A percentile compares a stretch with the other conserved stretches of the same genome.
phyloP scores from a whole-genome alignment of 345 rosid genomes.

The Eucalyptus lansdowneana region DNA sequence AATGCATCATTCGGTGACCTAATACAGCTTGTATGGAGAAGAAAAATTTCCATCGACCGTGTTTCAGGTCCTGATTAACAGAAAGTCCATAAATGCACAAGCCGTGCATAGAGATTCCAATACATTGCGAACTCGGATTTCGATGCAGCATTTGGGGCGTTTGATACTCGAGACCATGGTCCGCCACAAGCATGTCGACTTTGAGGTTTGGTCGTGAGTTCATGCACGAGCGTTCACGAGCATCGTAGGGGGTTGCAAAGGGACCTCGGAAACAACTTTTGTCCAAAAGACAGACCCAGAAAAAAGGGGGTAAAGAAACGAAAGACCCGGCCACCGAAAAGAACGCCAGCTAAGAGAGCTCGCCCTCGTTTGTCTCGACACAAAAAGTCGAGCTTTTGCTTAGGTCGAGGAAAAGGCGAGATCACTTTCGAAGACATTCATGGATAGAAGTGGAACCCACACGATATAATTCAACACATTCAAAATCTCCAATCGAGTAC shows the following conservation, averaged over 20 bases:
- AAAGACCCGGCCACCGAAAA: not conserved
- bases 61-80: not conserved
- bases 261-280: not conserved
- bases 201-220: not conserved
- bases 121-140: not conserved
- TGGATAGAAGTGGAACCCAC: not conserved
- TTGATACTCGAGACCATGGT: not conserved
- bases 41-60: not conserved
- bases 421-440: not conserved
- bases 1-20: not conserved
- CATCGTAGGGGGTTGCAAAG: not conserved
- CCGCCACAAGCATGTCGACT: not conserved
- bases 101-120: not conserved
- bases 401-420: not conserved
- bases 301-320: not conserved
- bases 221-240: not conserved
- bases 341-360: not conserved
- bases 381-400: not conserved
- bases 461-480: not conserved
- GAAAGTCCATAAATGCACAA: not conserved
- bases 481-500: not conserved
- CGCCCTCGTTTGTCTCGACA: not conserved
- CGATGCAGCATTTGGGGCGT: not conserved
- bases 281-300: not conserved
- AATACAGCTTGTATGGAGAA: not conserved